Evolutionary conservation across 805 yeast species (phyloP), one percentile per base, ranked within the genome.

Genomic region (Sugiyamaella lignohabitans): DNA sequence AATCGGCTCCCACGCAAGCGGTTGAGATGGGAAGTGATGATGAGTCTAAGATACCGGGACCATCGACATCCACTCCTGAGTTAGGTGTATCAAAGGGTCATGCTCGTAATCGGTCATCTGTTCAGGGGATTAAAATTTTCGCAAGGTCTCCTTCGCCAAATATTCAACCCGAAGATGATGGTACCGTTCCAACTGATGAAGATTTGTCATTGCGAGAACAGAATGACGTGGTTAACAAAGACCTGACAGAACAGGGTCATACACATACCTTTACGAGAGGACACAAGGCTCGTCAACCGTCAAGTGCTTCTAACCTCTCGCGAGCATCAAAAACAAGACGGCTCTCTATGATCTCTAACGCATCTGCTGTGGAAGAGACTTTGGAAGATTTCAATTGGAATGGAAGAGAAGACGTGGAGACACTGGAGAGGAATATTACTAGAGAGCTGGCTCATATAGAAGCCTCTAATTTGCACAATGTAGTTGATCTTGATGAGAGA

Each of bases 381-480:
- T 74, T 89, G 48, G 86, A 83, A 23, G 91, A 85, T 51, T 73
- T 88, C 19, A 78, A 80, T 27, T 91, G 96, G 93, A 75, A 75
- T 23, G 74, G 81, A 1, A 66, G 71, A 3, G 95, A 84, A 58
- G 82, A 79, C 51, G 74, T 86, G 5, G 73, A 70, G 23, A 69
- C 73, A 0, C 64, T 89, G 22, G 72, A 82, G 29, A 71, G 69
- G 35, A 80, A 78, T 57, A 70, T 91, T 42, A 63, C 72, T 35
- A 71, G 70, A 35, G 86, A 83, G 51, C 67, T 87, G 43, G 74
- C 78, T 5, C 71, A 72, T 22, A 71, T 85, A 1, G 84, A 85
- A 53, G 80, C 76, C 51, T 72, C 74, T 16, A 80, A 80, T 43
- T 79, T 85, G 5, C 73, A 75, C 42, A 75, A 73, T 8, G 64